phyloP scores from a whole-genome alignment of 805 yeast genomes.

The Kregervanrija pseudodelftensis region DNA sequence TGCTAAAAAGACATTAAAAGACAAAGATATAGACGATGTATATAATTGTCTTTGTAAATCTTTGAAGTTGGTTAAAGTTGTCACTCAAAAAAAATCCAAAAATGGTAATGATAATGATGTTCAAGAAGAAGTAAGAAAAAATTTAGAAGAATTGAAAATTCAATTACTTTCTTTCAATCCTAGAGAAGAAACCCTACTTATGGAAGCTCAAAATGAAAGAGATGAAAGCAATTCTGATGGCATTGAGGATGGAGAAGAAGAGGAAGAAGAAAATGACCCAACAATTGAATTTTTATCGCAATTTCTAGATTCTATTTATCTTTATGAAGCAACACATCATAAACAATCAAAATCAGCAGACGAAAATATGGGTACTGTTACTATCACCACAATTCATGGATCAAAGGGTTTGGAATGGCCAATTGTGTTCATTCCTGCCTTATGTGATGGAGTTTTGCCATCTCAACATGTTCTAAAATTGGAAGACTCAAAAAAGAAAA shows the following conservation, averaged over 20 bases:
- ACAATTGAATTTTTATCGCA: conserved; percentile 18
- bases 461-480: conserved; percentile 38
- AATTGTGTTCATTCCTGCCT: conserved; percentile 72
- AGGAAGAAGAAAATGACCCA: conserved; percentile 13
- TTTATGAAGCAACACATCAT: conserved; percentile 20
- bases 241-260: conserved; percentile 17
- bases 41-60: conserved; percentile 16
- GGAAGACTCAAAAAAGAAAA: conserved; percentile 18
- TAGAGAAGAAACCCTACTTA: conserved; percentile 16
- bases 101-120: conserved; percentile 15
- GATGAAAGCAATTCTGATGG: conserved; percentile 3
- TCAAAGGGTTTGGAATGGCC: conserved; percentile 97
- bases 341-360: conserved; percentile 3
- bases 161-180: conserved; percentile 23
- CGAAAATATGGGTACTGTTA: conserved; percentile 16
- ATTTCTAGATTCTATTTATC: conserved; percentile 27
- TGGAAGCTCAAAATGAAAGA: conserved; percentile 15
- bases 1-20: conserved; percentile 5
- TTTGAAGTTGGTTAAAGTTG: conserved; percentile 15
- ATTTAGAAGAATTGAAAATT: conserved; percentile 22
- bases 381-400: conserved; percentile 79
- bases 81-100: conserved; percentile 14
- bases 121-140: conserved; percentile 16
- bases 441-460: conserved; percentile 62
- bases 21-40: conserved; percentile 7